Base-by-base conservation (phyloP, 495 filamentous ascomycete genomes). In the Penicillium cosmopolitanum region DNA sequence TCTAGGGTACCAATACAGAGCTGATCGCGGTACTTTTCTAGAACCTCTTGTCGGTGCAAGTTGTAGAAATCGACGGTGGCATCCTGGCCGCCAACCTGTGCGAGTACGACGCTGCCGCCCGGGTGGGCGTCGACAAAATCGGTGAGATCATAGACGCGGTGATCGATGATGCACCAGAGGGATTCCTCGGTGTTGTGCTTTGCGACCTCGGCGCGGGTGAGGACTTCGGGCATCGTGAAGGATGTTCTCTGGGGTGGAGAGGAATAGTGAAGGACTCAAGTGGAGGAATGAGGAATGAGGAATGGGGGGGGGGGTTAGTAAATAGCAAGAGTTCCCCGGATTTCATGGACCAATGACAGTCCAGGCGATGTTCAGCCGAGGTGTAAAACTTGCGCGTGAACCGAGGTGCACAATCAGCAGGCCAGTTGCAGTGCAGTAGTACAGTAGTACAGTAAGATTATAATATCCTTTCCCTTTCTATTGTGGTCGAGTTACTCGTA, bases 1-100 rank as follows among this genome's bases (percentile, higher is more conserved):
- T 84, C 78, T 64, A 96, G 70, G 11, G 84, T 87, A 61, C 92
- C 92, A 60, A 95, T 84, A 74, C 83, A 88, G n/a, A 95, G 82
- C 25, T 70, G 60, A 62, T 83, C 77, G 5, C 73, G 68, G 81
- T 95, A 95, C 65, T 91, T 92, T 54, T 84, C 72, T 4, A 95
- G 84, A 3, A 95, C 84, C 46, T 81, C 79, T 18, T 84, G 83
- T 36, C 87, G 85, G 47, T 85, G 84, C 2, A 82, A 76, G 61
- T 87, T 78, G 56, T 86, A 84, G 57, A 84, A 87, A 0, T 73
- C 78, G 21, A 73, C 72, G 3, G 82, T 86, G 21, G 82, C 84
- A 63, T 87, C 84, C 47, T 74, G 70, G 19, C 85, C 85, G 53
- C 82, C 85, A 4, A 81, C 74, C 56, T 87, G 82, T 7, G 68